Evolutionary conservation across 768 basidiomycete species (phyloP).

Genomic region (Pisolithus tinctorius): DNA sequence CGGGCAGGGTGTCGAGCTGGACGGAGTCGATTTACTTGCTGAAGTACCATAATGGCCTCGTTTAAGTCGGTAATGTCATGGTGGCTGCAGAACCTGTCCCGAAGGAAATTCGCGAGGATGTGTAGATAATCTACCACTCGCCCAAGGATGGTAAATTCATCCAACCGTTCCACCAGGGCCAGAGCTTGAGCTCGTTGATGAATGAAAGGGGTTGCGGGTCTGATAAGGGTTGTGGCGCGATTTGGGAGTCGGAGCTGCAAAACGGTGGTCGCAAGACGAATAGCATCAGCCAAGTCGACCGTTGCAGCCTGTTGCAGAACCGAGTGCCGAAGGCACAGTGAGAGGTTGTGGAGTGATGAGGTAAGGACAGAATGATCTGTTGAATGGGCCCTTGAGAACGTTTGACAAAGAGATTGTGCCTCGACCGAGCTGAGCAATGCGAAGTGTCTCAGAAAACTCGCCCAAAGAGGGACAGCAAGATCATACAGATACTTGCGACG

Average conservation of each 20-base stretch:
- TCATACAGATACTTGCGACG: not conserved
- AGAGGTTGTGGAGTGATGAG: not conserved
- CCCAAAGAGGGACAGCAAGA: not conserved
- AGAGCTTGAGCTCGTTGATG: no score
- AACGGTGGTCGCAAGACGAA: not conserved
- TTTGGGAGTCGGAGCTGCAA: not conserved
- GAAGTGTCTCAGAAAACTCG: not conserved
- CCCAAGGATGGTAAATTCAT: no score
- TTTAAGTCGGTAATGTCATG: no score
- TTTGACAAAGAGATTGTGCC: not conserved
- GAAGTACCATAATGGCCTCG: no score
- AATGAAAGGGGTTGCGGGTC: no score
- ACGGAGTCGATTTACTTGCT: no score
- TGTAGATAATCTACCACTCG: no score
- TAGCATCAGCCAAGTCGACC: not conserved
- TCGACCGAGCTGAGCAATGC: not conserved
- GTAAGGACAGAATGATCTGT: not conserved
- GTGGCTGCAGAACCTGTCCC: no score
- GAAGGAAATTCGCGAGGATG: no score
- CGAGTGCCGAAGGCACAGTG: no score
- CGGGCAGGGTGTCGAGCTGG: no score
- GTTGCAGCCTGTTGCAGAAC: not conserved
- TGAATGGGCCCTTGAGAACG: not conserved
- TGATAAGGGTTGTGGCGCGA: not conserved
- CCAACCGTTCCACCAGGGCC: no score